Conservation (phyloP, 805 yeast genomes). For the Monosporozyma siamensis region DNA sequence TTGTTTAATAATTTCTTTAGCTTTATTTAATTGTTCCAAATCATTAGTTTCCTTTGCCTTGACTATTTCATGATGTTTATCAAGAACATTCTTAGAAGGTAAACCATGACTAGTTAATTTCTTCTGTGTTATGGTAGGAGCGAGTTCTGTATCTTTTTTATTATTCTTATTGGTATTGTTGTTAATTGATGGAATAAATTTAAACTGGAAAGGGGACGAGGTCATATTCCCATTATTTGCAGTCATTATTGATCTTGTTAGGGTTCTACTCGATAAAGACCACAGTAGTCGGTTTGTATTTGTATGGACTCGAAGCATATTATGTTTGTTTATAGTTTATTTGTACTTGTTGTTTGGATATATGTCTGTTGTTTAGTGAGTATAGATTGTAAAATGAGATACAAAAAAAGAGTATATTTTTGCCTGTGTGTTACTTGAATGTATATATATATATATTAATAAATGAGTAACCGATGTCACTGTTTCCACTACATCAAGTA, state of each 20-base stretch:
- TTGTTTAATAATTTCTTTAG: conserved; percentile 7
- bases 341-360: not conserved
- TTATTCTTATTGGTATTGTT: not conserved
- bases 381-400: no score
- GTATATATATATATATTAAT: no score
- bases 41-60: conserved; percentile 8
- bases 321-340: not conserved
- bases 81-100: conserved; percentile 39
- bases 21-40: conserved; percentile 19
- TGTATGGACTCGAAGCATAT: not conserved
- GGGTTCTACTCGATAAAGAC: not conserved
- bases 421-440: no score
- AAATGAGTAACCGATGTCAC: no score
- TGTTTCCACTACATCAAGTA: no score
- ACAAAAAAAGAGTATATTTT: no score
- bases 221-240: no score
- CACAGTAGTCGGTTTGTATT: not conserved
- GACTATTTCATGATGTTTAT: conserved; percentile 34
- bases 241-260: not conserved
- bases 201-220: conserved; percentile 2
- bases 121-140: no score
- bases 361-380: no score
- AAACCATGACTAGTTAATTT: conserved; percentile 39
- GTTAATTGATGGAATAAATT: conserved; percentile 4
- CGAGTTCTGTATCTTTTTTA: no score